Evolutionary conservation across 1,284 basidiomycete species (phyloP), one percentile per base, ranked within the genome.

Genomic region (Cystobasidium slooffiae): DNA sequence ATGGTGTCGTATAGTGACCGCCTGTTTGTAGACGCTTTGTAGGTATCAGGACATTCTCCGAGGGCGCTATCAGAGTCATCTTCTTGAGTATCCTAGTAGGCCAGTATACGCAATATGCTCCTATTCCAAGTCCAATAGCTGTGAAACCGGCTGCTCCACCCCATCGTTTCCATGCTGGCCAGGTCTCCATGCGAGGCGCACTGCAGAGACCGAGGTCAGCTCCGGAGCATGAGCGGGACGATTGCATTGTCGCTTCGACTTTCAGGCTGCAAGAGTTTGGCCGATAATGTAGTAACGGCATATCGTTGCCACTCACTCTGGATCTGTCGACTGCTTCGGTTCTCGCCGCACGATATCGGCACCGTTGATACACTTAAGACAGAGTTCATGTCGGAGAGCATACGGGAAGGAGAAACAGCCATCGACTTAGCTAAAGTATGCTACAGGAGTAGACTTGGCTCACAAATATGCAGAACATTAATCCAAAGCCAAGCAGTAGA

Each of bases 271-370:
- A 31, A 31, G 31, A 31, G 31, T 5, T 31, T 31, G 31, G 20
- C 18, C 49, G 49, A 18, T 2, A 22, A 31, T 31, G 51, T 20
- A 20, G n/a, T 20, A 53, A 22, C 51, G 24, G 51, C 24, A 53
- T 53, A 14, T 9, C 24, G 18, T 53, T 22, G 52, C 52, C 56
- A 59, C 62, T 65, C 31, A 73, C 70, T 65, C 55, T 39, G 70
- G 70, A 53, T 73, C 70, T 58, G 39, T 43, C 14, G 70, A 53
- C 18, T 64, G 70, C 10, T 41, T 22, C 14, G 63, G 62, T 46
- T 65, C 62, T 12, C 70, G 70, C n/a, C 70, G 70, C 8, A 73
- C 55, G 20, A 73, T 73, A 31, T 73, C 70, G 10, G 70, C 70
- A 65, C 61, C 49, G 44, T 73, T 73, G 31, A 51, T n/a, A 22